These are phyloP conservation scores for Cornus suecica DNA, from an alignment of 148 eudicot genomes.

Conservation along the genomic window DNA sequence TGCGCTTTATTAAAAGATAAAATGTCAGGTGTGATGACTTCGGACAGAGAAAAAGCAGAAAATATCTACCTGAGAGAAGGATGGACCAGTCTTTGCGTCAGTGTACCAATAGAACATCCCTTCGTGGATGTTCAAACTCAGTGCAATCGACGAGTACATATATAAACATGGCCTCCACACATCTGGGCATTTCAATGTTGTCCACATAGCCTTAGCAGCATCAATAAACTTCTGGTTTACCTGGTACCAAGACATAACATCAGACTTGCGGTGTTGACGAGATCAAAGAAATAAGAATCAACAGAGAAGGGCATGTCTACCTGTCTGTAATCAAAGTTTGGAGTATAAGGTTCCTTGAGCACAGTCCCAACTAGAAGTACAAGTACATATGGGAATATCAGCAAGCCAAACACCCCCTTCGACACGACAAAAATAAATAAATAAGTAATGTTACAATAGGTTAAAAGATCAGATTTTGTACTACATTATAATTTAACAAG, in stretches of 20 bases:
- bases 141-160: conserved; percentile 70
- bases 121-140: conserved; percentile 63
- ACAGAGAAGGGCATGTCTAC: conserved; percentile 32
- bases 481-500: not conserved
- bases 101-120: conserved; percentile 97
- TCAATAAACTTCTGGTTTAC: conserved; percentile 55
- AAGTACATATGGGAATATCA: conserved; percentile 64
- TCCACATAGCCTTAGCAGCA: conserved; percentile 78
- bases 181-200: conserved; percentile 62
- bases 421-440: not conserved
- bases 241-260: conserved; percentile 32
- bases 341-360: conserved; percentile 58
- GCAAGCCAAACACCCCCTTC: conserved; percentile 87
- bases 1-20: no score
- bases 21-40: no score
- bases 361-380: conserved; percentile 59
- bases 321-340: conserved; percentile 55
- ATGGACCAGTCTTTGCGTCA: conserved; percentile 68
- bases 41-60: not conserved
- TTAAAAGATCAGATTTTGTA: conserved; percentile 4
- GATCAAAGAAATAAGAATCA: not conserved
- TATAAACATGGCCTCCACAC: conserved; percentile 95
- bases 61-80: conserved; percentile 69
- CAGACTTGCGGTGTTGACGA: conserved; percentile 6
- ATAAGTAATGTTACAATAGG: not conserved